phyloP scores from a whole-genome alignment of 139 green algal species.

The Chlamydomonas sphaeroides region DNA sequence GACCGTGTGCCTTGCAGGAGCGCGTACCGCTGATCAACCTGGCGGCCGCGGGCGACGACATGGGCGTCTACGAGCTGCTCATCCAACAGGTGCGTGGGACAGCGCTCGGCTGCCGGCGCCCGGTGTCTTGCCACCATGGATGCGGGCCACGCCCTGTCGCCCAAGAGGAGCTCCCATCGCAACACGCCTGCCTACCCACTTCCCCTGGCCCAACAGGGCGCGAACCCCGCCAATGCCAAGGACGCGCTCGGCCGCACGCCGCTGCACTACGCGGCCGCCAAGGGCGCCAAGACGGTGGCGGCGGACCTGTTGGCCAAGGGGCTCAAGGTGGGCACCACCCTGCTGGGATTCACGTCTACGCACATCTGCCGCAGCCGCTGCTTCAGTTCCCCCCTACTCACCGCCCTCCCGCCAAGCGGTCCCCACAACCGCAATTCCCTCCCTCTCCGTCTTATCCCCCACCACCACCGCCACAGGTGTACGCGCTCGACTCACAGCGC shows the following conservation, averaged over 20 bases:
- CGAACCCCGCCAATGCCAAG: background rate
- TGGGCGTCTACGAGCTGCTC: background rate
- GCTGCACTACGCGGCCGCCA: slow-evolving; percentile 47
- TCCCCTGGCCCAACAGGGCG: background rate
- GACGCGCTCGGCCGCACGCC: slow-evolving; percentile 37
- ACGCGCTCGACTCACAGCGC: slow-evolving; percentile 38
- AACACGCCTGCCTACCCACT: background rate
- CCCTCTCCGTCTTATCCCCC: too few relatives aligned
- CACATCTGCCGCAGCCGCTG: too few relatives aligned
- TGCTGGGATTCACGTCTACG: too few relatives aligned
- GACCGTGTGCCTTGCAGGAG: too few relatives aligned
- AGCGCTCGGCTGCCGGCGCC: too few relatives aligned
- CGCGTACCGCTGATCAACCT: slow-evolving; percentile 20
- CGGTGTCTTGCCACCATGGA: too few relatives aligned
- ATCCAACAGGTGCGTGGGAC: background rate
- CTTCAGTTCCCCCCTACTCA: too few relatives aligned
- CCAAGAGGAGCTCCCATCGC: too few relatives aligned
- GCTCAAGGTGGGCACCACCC: slow-evolving; percentile 5
- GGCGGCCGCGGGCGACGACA: slow-evolving; percentile 11
- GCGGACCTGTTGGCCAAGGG: slow-evolving; percentile 29
- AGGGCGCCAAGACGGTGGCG: background rate
- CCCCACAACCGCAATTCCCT: background rate
- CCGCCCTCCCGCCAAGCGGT: too few relatives aligned
- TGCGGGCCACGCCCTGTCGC: too few relatives aligned
- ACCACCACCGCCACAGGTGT: slow-evolving; percentile 5